Conservation (phyloP, 2,329 filamentous ascomycete species). For the Microcyclosporella mali region DNA sequence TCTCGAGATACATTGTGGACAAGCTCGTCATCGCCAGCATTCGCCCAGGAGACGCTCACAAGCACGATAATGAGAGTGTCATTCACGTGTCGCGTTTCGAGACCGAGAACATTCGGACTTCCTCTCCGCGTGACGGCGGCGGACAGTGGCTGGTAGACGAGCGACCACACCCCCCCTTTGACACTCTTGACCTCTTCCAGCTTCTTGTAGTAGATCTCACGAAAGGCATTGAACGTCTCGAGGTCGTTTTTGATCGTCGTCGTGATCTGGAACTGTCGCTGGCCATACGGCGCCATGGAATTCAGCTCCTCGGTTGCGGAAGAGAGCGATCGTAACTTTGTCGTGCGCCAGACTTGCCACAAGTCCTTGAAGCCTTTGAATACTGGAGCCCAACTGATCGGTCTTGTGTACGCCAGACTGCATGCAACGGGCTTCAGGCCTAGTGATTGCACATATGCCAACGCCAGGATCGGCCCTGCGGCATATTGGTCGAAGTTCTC, state of each 20-base stretch:
- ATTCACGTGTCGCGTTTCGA: background rate
- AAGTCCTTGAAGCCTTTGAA: background rate
- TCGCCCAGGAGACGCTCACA: background rate
- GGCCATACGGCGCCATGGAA: background rate
- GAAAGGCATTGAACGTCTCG: background rate
- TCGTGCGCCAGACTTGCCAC: background rate
- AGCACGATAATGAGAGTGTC: background rate
- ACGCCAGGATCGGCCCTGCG: background rate
- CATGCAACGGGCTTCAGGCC: background rate
- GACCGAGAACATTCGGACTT: background rate
- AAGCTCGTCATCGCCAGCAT: background rate
- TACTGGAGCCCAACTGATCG: background rate
- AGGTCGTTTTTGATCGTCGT: constrained; percentile 1
- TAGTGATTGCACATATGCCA: background rate
- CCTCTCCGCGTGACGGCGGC: background rate
- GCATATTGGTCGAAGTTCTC: background rate
- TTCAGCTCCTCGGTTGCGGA: background rate
- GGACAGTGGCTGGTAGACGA: background rate
- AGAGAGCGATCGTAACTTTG: background rate
- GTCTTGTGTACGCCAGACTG: background rate
- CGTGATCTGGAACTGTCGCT: background rate
- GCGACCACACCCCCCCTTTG: background rate
- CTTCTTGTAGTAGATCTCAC: background rate
- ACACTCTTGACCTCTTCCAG: background rate
- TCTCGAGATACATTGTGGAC: background rate